Conservation (phyloP, 192 early-diverging fungal genomes). For the Powellomyces hirtus region DNA sequence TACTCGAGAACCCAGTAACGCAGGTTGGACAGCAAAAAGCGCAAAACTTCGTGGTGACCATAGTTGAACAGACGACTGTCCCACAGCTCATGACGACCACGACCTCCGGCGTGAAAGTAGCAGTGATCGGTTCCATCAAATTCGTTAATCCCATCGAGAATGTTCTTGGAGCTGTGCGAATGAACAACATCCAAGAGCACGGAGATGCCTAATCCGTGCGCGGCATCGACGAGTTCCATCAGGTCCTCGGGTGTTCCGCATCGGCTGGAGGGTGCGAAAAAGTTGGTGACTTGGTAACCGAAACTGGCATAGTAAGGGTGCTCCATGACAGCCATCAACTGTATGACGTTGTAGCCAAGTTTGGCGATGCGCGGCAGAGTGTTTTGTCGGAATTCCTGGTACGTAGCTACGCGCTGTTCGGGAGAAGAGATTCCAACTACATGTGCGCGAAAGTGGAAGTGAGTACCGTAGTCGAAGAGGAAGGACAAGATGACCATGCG, state of each 20-base stretch:
- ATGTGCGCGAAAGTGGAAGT: background rate
- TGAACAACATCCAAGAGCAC: slow-evolving; percentile 95
- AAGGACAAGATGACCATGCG: no score
- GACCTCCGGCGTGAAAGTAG: slow-evolving; percentile 89
- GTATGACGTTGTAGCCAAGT: slow-evolving; percentile 61
- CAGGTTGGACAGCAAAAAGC: slow-evolving; percentile 93
- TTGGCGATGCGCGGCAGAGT: slow-evolving; percentile 82
- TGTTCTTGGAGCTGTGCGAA: slow-evolving; percentile 94
- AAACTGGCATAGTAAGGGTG: slow-evolving; percentile 98
- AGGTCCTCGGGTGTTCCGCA: slow-evolving; percentile 94
- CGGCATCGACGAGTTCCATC: slow-evolving; percentile 86
- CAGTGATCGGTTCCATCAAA: slow-evolving; percentile 93
- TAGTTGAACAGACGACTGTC: slow-evolving; percentile 91
- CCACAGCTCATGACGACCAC: slow-evolving; percentile 91
- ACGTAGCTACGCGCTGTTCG: slow-evolving; percentile 79
- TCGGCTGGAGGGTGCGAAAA: slow-evolving; percentile 90
- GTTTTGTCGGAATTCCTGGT: slow-evolving; percentile 84
- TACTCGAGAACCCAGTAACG: slow-evolving; percentile 91
- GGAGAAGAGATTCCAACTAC: slow-evolving; percentile 90
- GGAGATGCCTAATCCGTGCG: slow-evolving; percentile 82
- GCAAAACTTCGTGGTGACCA: slow-evolving; percentile 81
- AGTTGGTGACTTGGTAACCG: slow-evolving; percentile 97
- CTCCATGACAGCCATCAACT: slow-evolving; percentile 89
- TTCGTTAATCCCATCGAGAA: slow-evolving; percentile 88
- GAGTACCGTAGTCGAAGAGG: no score